phyloP scores from a whole-genome alignment of 192 early-diverging fungal species.

The Umbelopsis ramanniana region DNA sequence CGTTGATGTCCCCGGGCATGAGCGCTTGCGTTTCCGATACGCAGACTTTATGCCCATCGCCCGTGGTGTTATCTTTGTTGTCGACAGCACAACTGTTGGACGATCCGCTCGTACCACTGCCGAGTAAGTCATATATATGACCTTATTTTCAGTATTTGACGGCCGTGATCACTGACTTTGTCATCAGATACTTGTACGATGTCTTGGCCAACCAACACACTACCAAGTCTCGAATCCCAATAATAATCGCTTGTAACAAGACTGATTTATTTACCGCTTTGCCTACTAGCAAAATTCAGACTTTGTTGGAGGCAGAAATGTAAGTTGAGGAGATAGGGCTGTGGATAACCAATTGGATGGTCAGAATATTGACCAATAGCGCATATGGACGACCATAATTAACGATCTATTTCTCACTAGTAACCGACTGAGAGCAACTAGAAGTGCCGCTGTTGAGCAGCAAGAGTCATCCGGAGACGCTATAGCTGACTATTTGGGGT shows the following conservation, averaged over 20 bases:
- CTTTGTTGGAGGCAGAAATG: conserved; percentile 80
- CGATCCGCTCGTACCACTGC: conserved; percentile 62
- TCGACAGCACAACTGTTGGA: conserved; percentile 70
- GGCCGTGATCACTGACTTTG: not conserved
- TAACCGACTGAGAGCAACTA: conserved; percentile 64
- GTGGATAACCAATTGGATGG: not conserved
- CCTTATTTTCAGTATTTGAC: not conserved
- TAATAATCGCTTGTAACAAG: conserved; percentile 87
- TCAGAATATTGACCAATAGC: no score
- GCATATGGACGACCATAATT: no score
- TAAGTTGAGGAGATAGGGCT: conserved; percentile 44
- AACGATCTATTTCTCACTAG: conserved; percentile 36
- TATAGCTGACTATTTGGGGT: conserved; percentile 74
- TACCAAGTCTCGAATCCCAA: conserved; percentile 58
- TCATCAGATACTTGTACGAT: conserved; percentile 70
- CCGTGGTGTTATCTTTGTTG: conserved; percentile 74
- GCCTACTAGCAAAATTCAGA: conserved; percentile 66
- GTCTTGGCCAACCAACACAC: conserved; percentile 70
- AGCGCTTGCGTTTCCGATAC: conserved; percentile 76
- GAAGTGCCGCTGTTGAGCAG: conserved; percentile 68
- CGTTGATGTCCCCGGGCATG: conserved; percentile 91
- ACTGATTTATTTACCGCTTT: conserved; percentile 75
- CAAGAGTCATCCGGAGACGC: conserved; percentile 67
- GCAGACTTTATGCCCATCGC: conserved; percentile 71
- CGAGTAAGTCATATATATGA: conserved; percentile 51